phyloP scores from a whole-genome alignment of 208 protist genomes.

The Trichomonas gallinae region DNA sequence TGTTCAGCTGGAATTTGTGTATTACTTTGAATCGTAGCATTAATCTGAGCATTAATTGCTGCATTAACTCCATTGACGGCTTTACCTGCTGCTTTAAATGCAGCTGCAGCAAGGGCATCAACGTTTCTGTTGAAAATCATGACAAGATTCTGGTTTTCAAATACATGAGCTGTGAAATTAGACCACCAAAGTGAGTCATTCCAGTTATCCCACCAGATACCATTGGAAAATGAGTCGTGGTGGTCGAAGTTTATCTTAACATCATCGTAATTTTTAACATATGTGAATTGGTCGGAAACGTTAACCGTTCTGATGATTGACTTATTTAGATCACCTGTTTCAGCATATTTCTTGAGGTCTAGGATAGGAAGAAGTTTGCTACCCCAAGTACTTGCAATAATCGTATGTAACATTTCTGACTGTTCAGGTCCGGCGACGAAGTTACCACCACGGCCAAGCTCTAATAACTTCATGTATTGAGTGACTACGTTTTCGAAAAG shows the following conservation, averaged over 20 bases:
- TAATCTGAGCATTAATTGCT: not conserved
- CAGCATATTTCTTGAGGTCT: not conserved
- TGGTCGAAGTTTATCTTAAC: not conserved
- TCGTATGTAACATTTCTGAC: not conserved
- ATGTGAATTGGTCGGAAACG: not conserved
- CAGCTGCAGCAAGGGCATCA: not conserved
- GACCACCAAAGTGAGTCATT: not conserved
- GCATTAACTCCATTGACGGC: not conserved
- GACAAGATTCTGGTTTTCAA: not conserved
- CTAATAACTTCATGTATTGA: not conserved
- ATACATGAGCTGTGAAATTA: not conserved
- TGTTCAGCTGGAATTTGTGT: not conserved
- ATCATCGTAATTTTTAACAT: not conserved
- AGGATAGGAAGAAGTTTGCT: not conserved
- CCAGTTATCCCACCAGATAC: not conserved
- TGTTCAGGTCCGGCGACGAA: not conserved
- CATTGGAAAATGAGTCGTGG: not conserved
- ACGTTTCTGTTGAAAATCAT: not conserved
- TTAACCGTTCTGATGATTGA: not conserved
- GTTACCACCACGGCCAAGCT: not conserved
- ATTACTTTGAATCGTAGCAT: too few relatives aligned
- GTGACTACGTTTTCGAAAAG: not conserved
- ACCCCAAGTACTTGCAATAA: not conserved
- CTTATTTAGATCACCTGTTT: not conserved
- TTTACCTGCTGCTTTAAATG: not conserved